These are phyloP conservation scores for Bruguiera hainesii DNA, from an alignment of 441 rosid genomes.

Conservation along the genomic window DNA sequence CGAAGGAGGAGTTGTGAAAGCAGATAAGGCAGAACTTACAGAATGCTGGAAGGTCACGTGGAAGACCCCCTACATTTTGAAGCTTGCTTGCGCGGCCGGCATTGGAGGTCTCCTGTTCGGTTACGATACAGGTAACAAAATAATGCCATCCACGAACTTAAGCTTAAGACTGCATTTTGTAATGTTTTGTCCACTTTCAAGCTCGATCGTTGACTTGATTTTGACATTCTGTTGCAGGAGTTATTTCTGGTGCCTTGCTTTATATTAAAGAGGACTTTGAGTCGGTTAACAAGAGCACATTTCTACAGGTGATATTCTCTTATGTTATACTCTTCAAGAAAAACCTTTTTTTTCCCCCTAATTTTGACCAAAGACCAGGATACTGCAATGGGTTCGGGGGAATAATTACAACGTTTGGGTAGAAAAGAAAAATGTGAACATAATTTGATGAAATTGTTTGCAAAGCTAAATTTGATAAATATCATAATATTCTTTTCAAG, in stretches of 20 bases:
- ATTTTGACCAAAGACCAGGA: no score
- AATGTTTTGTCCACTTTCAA: background rate
- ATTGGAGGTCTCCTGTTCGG: constrained; percentile 78
- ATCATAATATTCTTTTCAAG: no score
- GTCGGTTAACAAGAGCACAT: constrained; percentile 40
- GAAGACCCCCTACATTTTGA: constrained; percentile 64
- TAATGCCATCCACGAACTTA: no score
- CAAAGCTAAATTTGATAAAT: no score
- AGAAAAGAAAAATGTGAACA: no score
- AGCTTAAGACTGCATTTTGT: no score
- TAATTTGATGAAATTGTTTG: no score
- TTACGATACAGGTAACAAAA: constrained; percentile 54
- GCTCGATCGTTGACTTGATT: no score
- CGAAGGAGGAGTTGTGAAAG: constrained; percentile 58
- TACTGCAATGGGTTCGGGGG: no score
- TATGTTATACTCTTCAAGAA: no score
- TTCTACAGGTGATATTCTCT: constrained; percentile 42
- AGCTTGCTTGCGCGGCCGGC: constrained; percentile 67
- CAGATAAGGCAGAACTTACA: constrained; percentile 50
- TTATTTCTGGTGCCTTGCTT: constrained; percentile 72
- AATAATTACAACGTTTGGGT: no score
- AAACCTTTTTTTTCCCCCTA: no score
- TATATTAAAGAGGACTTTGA: constrained; percentile 54
- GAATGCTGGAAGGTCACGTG: constrained; percentile 63
- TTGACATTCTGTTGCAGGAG: constrained; percentile 32